Base-by-base conservation (phyloP, 805 yeast species). In the Yamadazyma sp. region DNA sequence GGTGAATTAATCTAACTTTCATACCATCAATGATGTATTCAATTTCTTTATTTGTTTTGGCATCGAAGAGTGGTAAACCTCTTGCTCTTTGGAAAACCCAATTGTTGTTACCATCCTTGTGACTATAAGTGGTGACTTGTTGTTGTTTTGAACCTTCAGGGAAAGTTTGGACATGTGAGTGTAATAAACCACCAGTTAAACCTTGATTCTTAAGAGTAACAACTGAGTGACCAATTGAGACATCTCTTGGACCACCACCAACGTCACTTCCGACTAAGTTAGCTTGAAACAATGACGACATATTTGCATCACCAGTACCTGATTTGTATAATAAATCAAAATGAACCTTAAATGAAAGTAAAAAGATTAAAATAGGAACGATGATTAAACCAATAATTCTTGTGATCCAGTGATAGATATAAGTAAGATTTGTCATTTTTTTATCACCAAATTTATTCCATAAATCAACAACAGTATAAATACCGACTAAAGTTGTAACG, bases 401-500 rank as follows among this genome's bases (percentile, higher is more conserved):
- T 4, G 89, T 77, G 14, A 63, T 41, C 89, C 91, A 84, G 57
- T 82, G 87, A 44, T 51, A 60, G 10, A 60, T 32, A 49, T 83
- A 85, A 13, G 60, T 65, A 22, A 52, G 56, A 70, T 73, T 67
- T 4, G 73, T 48, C 45, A 83, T 55, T 9, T 70, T 52, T 50
- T 66, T 70, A 55, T 85, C 91, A 45, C 89, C 95, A 50, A 87
- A 76, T 57, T 76, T 77, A 50, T 65, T 70, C 95, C 97, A 93
- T 51, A 93, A 69, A 52, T 93, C 97, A 35, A 78, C 82, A 25
- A 86, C 70, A 15, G 96, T 88, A 62, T 91, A 86, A 43, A 87
- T 75, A 31, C 99, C 99, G 37, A 93, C 88, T 44, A 88, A 65
- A 12, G 87, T 60, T 38, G 95, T 91, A 42, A 86, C 86, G 52